Evolutionary conservation across 345 rosid genomes (phyloP).

Genomic region (Corchorus capsularis): DNA sequence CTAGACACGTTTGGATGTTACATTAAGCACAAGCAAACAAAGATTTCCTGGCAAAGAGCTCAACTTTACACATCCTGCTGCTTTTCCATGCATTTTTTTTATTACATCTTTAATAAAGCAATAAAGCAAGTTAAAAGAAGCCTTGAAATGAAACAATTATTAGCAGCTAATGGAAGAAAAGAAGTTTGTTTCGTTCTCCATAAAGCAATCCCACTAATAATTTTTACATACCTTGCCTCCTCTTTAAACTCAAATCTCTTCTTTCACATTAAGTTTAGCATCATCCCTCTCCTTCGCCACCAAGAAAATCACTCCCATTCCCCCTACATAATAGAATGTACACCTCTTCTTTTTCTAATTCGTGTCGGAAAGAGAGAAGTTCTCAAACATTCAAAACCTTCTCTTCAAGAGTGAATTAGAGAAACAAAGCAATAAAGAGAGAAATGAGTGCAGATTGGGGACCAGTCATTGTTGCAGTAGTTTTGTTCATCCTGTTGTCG

Average conservation of each 20-base stretch:
- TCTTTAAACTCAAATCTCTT: slow-evolving; percentile 30
- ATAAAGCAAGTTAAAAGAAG: slow-evolving; percentile 29
- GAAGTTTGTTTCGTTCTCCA: slow-evolving; percentile 26
- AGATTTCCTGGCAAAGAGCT: slow-evolving; percentile 19
- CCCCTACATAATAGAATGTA: slow-evolving; percentile 28
- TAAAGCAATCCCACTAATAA: slow-evolving; percentile 51
- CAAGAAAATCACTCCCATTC: slow-evolving; percentile 44
- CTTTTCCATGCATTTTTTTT: slow-evolving; percentile 7
- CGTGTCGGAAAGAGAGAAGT: slow-evolving; percentile 6
- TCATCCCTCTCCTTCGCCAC: slow-evolving; percentile 46
- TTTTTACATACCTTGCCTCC: slow-evolving; percentile 48
- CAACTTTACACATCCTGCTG: slow-evolving; percentile 27
- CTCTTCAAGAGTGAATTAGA: not conserved
- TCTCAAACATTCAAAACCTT: not conserved
- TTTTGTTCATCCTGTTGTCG: slow-evolving; percentile 73
- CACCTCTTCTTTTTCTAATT: slow-evolving; percentile 1
- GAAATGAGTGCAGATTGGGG: slow-evolving; percentile 88
- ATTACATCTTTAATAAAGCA: slow-evolving; percentile 31
- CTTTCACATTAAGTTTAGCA: slow-evolving; percentile 54
- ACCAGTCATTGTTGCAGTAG: slow-evolving; percentile 68
- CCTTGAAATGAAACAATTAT: slow-evolving; percentile 32
- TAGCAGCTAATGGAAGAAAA: slow-evolving; percentile 21
- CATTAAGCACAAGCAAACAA: slow-evolving; percentile 11
- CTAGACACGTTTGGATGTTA: not conserved
- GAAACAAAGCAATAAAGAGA: not conserved